Conservation (phyloP, 2,329 filamentous ascomycete genomes). For the Paecilomyces variotii region DNA sequence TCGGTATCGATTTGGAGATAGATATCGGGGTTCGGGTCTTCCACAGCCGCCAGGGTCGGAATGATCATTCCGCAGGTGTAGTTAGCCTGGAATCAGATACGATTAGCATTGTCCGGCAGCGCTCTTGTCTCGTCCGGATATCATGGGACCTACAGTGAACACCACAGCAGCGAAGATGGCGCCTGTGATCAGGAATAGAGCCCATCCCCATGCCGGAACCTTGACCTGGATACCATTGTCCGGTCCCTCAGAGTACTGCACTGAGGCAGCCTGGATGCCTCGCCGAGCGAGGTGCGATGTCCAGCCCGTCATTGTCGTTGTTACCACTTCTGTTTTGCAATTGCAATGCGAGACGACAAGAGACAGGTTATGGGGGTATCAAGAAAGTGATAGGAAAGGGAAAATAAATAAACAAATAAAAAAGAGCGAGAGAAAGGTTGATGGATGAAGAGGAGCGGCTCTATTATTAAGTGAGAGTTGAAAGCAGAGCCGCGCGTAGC, state of each 20-base stretch:
- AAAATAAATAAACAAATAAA: not conserved
- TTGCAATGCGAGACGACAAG: not conserved
- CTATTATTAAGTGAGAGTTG: not conserved
- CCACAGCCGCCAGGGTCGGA: conserved; percentile 56
- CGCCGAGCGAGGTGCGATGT: conserved; percentile 26
- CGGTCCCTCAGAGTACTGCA: conserved; percentile 13
- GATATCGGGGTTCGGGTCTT: conserved; percentile 49
- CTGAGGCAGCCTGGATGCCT: conserved; percentile 23
- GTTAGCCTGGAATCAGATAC: conserved; percentile 25
- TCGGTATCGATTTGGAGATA: conserved; percentile 43
- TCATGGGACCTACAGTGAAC: conserved; percentile 19
- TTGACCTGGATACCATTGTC: conserved; percentile 15
- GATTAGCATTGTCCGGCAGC: not conserved
- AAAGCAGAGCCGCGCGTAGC: not conserved
- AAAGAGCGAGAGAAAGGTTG: not conserved
- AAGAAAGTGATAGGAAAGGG: not conserved
- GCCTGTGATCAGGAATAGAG: conserved; percentile 21
- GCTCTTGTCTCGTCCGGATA: not conserved
- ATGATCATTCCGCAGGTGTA: conserved; percentile 57
- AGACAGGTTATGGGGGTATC: not conserved
- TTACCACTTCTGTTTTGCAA: not conserved
- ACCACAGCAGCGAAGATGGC: conserved; percentile 15
- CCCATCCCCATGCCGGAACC: conserved; percentile 17
- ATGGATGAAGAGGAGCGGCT: not conserved
- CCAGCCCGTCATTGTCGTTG: not conserved